These are phyloP conservation scores for Paralagenidium karlingii DNA, from an alignment of 352 stramenopile species.

Conservation along the genomic window DNA sequence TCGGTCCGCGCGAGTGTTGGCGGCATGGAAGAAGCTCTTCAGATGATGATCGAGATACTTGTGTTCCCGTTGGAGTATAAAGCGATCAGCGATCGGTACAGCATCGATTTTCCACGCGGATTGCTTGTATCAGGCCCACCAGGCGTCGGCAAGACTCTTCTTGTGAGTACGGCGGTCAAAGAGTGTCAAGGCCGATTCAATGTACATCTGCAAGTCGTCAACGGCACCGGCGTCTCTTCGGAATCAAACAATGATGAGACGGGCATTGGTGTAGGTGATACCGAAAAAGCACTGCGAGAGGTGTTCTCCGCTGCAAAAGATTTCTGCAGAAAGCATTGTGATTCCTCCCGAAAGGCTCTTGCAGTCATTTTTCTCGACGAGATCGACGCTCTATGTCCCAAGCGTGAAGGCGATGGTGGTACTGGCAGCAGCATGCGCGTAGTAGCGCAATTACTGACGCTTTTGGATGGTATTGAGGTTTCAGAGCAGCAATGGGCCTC, in stretches of 20 bases:
- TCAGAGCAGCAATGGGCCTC: too few species aligned
- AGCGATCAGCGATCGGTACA: too few species aligned
- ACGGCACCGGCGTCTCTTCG: slow-evolving; percentile 48
- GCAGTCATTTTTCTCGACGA: slow-evolving; percentile 94
- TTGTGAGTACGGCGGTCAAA: slow-evolving; percentile 53
- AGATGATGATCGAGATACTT: too few species aligned
- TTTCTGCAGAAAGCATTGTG: slow-evolving; percentile 5
- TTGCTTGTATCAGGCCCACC: slow-evolving; percentile 61
- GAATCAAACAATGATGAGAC: too few species aligned
- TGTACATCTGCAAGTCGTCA: slow-evolving; percentile 55
- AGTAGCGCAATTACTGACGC: slow-evolving; percentile 91
- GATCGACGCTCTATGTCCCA: slow-evolving; percentile 91
- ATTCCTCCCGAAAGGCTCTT: slow-evolving; percentile 12
- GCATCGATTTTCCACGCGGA: slow-evolving; percentile 59
- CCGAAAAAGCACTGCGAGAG: slow-evolving; percentile 38
- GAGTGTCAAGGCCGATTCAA: slow-evolving; percentile 32
- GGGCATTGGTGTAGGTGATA: slow-evolving; percentile 57
- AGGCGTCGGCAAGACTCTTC: slow-evolving; percentile 69
- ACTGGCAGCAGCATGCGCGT: slow-evolving; percentile 43
- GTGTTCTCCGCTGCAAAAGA: slow-evolving; percentile 34
- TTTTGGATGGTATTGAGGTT: slow-evolving; percentile 93
- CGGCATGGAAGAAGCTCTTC: too few species aligned
- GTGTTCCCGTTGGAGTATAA: too few species aligned
- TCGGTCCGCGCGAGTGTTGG: too few species aligned
- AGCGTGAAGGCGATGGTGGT: slow-evolving; percentile 51